Evolutionary conservation across 139 green algal genomes (phyloP), one percentile per base, ranked within the genome.

Genomic region (Trebouxia sp.): DNA sequence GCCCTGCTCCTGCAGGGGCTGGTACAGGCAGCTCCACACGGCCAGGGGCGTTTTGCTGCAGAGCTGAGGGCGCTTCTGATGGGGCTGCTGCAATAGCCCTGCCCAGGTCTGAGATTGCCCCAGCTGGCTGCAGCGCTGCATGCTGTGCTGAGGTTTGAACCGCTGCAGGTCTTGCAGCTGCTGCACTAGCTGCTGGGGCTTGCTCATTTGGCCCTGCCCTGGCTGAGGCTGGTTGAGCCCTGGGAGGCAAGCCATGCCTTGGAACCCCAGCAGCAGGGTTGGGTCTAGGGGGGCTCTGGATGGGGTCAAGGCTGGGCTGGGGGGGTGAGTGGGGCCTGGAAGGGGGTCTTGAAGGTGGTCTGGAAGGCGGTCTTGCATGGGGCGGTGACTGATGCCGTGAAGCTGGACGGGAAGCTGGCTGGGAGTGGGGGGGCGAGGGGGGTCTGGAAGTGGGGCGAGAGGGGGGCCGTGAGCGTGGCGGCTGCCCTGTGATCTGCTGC

Each of bases 401-500:
- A 17, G 74, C 28, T 62, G 74, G 74, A 12, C 74, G 28, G 10
- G 74, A 79, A 30, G 42, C 47, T 24, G 28, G 42, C 14, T 53
- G 74, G 14, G 74, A 79, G 26, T 30, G n/a, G 17, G 28, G 45
- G 28, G 42, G 47, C 43, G 74, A 79, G 1, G 50, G 47, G 3
- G 32, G 45, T 24, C 42, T 53, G 17, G 74, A 79, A 12, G 42
- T 20, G 32, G 48, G 74, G 28, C 24, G 30, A 24, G 74, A 79
- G n/a, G 45, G 42, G 42, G 50, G 45, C 28, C 42, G n/a, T 11
- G 74, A 79, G 1, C 42, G 42, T 12, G 32, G 47, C 6, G 35
- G 42, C 45, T 79, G 42, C 30, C 74, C 74, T n/a, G 47, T 79
- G 42, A 83, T 79, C 72, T 85, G 84, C 41, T 84, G 80, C 38